A percentile compares a stretch with the other conserved stretches of the same genome.
These are phyloP conservation scores for Penicillium polonicum DNA, from an alignment of 2,329 filamentous ascomycete species.

Conservation along the genomic window DNA sequence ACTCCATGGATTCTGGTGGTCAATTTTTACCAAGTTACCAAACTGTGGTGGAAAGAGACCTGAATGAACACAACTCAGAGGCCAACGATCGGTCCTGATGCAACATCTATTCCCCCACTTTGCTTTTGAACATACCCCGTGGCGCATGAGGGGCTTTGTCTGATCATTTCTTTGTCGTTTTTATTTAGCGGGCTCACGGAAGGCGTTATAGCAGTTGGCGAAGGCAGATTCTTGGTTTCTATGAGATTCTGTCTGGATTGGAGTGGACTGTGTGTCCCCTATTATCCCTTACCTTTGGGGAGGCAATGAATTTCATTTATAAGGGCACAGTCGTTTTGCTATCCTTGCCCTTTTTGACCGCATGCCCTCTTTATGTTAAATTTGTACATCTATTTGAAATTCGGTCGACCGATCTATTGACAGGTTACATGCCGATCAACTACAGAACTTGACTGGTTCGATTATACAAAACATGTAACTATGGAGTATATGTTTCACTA, in stretches of 20 bases:
- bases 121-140: slow-evolving; percentile 15
- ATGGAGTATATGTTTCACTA: not conserved
- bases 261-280: slow-evolving; percentile 2
- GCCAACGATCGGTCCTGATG: not conserved
- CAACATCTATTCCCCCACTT: slow-evolving; percentile 3
- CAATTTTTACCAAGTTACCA: slow-evolving; percentile 22
- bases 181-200: slow-evolving; percentile 24
- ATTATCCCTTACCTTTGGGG: not conserved
- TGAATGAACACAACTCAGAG: slow-evolving; percentile 7
- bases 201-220: slow-evolving; percentile 22
- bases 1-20: not conserved
- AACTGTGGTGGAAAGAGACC: slow-evolving; percentile 19
- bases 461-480: not conserved
- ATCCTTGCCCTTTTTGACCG: not conserved
- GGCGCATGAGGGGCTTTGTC: slow-evolving; percentile 3
- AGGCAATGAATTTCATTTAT: slow-evolving; percentile 17
- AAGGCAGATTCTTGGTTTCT: slow-evolving; percentile 13
- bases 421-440: not conserved
- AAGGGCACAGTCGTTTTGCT: slow-evolving; percentile 13
- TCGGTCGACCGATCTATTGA: not conserved
- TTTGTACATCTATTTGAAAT: not conserved
- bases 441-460: not conserved
- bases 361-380: slow-evolving; percentile 2
- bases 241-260: not conserved
- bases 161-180: slow-evolving; percentile 18